These are phyloP conservation scores for Fragaria vesca DNA, from an alignment of 306 rosid species.

Conservation along the genomic window DNA sequence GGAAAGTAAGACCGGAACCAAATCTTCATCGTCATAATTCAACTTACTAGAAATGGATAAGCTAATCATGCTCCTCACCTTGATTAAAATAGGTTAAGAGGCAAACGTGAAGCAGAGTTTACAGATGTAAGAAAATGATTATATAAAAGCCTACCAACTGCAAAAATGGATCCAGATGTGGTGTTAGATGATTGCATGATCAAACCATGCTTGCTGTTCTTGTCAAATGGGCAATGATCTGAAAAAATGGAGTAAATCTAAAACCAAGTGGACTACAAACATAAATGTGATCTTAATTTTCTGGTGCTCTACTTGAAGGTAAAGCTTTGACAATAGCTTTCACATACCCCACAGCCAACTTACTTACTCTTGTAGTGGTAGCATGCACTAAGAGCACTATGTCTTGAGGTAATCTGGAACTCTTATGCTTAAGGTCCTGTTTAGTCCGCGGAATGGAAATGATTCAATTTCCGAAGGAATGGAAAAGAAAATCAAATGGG, in stretches of 20 bases:
- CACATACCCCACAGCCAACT: constrained; percentile 34
- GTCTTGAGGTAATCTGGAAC: constrained; percentile 14
- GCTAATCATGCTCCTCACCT: constrained; percentile 9
- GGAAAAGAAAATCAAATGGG: neutral
- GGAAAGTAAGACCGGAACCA: constrained; percentile 17
- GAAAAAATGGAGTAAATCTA: constrained; percentile 27
- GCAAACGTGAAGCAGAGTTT: constrained; percentile 11
- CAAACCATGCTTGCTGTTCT: constrained; percentile 30
- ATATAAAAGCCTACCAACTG: neutral
- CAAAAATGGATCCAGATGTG: constrained; percentile 38
- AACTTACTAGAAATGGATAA: constrained; percentile 19
- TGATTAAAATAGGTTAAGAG: constrained; percentile 23
- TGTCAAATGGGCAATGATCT: constrained; percentile 18
- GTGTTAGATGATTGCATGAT: constrained; percentile 35
- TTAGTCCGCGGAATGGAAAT: neutral
- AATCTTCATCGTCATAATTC: constrained; percentile 3
- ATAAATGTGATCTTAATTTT: constrained; percentile 31
- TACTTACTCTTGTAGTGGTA: constrained; percentile 19
- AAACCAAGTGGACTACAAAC: constrained; percentile 40
- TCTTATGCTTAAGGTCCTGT: neutral
- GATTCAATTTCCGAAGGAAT: neutral
- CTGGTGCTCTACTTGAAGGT: constrained; percentile 33
- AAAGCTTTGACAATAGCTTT: constrained; percentile 35
- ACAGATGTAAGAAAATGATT: constrained; percentile 12
- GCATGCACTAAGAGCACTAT: constrained; percentile 13